Evolutionary conservation across 2,329 filamentous ascomycete genomes (phyloP), one percentile per base, ranked within the genome.

Genomic region (Aspergillus phoenicis): DNA sequence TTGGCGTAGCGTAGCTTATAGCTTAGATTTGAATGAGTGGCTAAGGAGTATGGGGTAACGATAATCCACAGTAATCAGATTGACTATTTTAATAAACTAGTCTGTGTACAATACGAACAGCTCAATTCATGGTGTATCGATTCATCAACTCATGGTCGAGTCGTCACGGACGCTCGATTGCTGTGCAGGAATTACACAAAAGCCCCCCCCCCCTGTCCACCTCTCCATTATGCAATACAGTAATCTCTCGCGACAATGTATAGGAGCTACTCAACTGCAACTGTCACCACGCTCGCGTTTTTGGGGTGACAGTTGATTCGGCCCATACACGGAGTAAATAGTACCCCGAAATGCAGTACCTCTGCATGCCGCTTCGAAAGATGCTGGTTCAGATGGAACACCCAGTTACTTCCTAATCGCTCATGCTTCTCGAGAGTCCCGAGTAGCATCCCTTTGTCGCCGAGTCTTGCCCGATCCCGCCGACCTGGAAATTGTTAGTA

Each of bases 391-490:
- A 52, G 30, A 55, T 54, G n/a, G 45, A 61, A 49, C 51, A 45
- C 41, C 52, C 33, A 36, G 11, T 36, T 62, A n/a, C 22, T 30
- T 28, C 26, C 53, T 33, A 8, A 17, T 47, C 30, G 38, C 36
- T 66, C 55, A 65, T 63, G 61, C 65, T 58, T 66, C 64, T 66
- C 66, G 72, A 49, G 66, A 65, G 45, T 74, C 73, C 52, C 63
- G 65, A 58, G 66, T 51, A 30, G 65, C 59, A 59, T 77, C 73
- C 47, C 69, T 68, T 38, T 70, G 70, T 48, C 74, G 74, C 63
- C 75, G 75, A 58, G 62, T 64, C 64, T 70, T 76, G 45, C 75
- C 70, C 55, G 75, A 68, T 36, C 78, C 77, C 58, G 76, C 75
- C 47, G 77, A 78, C 75, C 77, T 80, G 51, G 11, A 5, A 17